Base-by-base conservation (phyloP, 148 eudicot genomes). In the Cornus controversa region DNA sequence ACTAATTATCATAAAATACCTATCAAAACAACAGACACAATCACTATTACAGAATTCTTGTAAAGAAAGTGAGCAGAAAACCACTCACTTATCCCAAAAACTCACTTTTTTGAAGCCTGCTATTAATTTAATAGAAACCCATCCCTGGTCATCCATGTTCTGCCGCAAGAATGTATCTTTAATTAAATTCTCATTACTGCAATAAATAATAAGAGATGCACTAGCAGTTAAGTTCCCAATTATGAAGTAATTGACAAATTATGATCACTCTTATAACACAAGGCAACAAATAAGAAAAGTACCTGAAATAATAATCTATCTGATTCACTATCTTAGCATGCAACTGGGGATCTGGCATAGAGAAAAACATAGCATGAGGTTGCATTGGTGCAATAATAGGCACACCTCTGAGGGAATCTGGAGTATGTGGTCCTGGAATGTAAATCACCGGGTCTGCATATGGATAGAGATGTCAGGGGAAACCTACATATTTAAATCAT, bases 271-370 rank as follows among this genome's bases (percentile, higher is more conserved):
- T 37, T 66, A 18, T 15, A 18, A 75, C 62, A 58, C 58, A 77
- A 74, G 25, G n/a, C 36, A 53, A 64, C 36, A 20, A 47, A 13
- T 50, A 62, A 24, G 6, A 71, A 53, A 67, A 27, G 69, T 82
- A 93, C 97, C 98, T 95, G 86, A 94, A 94, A 82, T 94, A 94
- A 65, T 93, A 94, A 62, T 94, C 89, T 54, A 94, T 90, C 80
- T 94, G 98, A 60, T 63, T 91, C 77, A 90, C 71, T 75, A 94
- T 88, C 76, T 80, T 89, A 65, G 78, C 54, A 71, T 75, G 78
- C 84, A 93, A 79, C 72, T 87, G 85, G 65, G 87, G 87, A 85
- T 91, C 97, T 4, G 64, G 82, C 8, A 80, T 62, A 27, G 94
- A 60, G 79, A 67, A 79, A 80, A 53, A 84, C 82, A 85, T 45